phyloP scores from a whole-genome alignment of 441 rosid genomes.

The Eutrema salsugineum region DNA sequence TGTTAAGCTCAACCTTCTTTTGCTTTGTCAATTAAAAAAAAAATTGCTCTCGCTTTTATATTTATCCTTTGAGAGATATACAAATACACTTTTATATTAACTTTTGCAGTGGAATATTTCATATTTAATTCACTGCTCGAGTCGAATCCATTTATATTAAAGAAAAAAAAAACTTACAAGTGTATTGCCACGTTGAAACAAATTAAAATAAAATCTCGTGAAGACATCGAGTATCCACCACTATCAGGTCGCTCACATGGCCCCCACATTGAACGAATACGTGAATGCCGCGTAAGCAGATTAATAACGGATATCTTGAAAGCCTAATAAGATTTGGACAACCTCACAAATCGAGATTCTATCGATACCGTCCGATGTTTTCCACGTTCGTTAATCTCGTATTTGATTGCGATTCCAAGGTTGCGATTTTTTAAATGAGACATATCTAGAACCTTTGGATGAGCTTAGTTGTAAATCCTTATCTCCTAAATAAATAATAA shows the following conservation, averaged over 20 bases:
- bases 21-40: too few species aligned
- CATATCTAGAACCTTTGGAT: slow-evolving; percentile 3
- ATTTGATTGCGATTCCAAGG: slow-evolving; percentile 20
- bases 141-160: background rate
- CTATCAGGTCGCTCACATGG: slow-evolving; percentile 21
- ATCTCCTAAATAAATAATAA: background rate
- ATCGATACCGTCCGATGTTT: slow-evolving; percentile 39
- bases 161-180: background rate
- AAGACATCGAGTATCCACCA: slow-evolving; percentile 22
- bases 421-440: background rate
- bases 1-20: background rate
- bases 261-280: slow-evolving; percentile 19
- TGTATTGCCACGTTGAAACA: background rate
- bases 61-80: too few species aligned
- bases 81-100: background rate
- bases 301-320: background rate
- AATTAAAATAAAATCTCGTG: background rate
- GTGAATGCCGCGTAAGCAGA: background rate
- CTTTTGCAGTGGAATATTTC: background rate
- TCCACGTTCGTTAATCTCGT: slow-evolving; percentile 19
- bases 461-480: slow-evolving; percentile 17
- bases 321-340: slow-evolving; percentile 20
- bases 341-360: slow-evolving; percentile 31
- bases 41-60: too few species aligned
- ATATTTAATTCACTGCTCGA: background rate